Evolutionary conservation across 345 rosid genomes (phyloP), one percentile per base, ranked within the genome.

Genomic region (Gossypium turneri): DNA sequence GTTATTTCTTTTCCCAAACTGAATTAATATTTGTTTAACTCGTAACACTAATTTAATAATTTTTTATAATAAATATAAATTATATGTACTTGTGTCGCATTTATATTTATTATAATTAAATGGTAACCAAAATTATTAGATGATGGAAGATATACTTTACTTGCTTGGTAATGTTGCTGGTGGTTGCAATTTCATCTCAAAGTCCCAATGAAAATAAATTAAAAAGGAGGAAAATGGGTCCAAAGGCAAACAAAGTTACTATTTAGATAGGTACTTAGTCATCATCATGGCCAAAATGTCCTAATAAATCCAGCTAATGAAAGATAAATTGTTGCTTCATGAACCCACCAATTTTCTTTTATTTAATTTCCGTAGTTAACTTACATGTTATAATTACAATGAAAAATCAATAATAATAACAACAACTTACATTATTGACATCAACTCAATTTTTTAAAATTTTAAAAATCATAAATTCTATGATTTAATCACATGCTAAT

Each of bases 141-240:
- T 48, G 13, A 11, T 12, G 55, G 22, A 55, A 55, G 73, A 50
- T 41, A 50, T 41, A 9, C 73, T 16, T 67, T 51, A 17, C 59
- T 69, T 69, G 73, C 45, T 51, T 16, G 8, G 13, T 17, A 69
- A 52, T 70, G 73, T 52, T 70, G 27, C 16, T 27, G 61, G 82
- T 76, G 69, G 84, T 85, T 82, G 84, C 72, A 47, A 80, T 72
- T 76, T 76, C 79, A 57, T 51, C 45, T 74, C 78, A 61, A 56
- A 20, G 56, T 52, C 61, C 5, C 27, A 4, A 17, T 51, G 25
- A 4, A 4, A 72, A 20, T 55, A 43, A 43, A 34, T 22, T 43
- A 17, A 57, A 48, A 1, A 57, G 12, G 1, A 9, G 16, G 2
- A 50, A 50, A 20, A 9, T 43, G 16, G 34, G 19, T 52, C 12